phyloP scores from a whole-genome alignment of 2,329 filamentous ascomycete species.

The Venturiaceae sp. region DNA sequence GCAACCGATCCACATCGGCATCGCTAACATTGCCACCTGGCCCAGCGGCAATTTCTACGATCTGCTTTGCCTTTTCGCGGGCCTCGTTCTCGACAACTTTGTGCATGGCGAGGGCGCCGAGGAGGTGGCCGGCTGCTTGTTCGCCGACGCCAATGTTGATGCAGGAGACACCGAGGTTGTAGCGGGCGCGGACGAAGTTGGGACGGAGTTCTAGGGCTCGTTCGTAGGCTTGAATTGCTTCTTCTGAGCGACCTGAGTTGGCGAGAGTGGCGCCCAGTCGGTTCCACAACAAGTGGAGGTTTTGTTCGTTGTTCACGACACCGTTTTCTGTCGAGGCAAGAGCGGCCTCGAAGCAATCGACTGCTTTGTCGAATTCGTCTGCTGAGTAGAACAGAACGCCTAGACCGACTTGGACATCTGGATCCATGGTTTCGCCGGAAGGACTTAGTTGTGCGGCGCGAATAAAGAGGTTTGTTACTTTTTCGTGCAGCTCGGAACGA shows the following conservation, averaged over 20 bases:
- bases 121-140: constrained; percentile 84
- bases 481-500: constrained; percentile 77
- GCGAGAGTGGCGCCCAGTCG: constrained; percentile 89
- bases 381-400: constrained; percentile 96
- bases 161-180: constrained; percentile 92
- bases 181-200: constrained; percentile 93
- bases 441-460: constrained; percentile 85
- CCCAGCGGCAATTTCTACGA: constrained; percentile 50
- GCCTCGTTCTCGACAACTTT: constrained; percentile 83
- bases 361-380: constrained; percentile 96
- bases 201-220: constrained; percentile 81
- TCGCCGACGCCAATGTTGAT: constrained; percentile 96
- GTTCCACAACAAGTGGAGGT: constrained; percentile 95
- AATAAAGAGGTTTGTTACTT: constrained; percentile 86
- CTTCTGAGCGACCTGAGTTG: constrained; percentile 86
- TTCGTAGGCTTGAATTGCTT: constrained; percentile 94
- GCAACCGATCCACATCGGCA: constrained; percentile 72
- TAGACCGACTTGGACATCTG: constrained; percentile 92
- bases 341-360: constrained; percentile 94
- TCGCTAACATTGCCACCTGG: constrained; percentile 49
- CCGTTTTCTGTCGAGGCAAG: constrained; percentile 79
- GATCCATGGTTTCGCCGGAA: constrained; percentile 91
- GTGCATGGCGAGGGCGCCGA: constrained; percentile 91
- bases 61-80: constrained; percentile 71
- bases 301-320: constrained; percentile 70